These are phyloP conservation scores for Apiospora phragmitis DNA, from an alignment of 2,329 filamentous ascomycete genomes.

Conservation along the genomic window DNA sequence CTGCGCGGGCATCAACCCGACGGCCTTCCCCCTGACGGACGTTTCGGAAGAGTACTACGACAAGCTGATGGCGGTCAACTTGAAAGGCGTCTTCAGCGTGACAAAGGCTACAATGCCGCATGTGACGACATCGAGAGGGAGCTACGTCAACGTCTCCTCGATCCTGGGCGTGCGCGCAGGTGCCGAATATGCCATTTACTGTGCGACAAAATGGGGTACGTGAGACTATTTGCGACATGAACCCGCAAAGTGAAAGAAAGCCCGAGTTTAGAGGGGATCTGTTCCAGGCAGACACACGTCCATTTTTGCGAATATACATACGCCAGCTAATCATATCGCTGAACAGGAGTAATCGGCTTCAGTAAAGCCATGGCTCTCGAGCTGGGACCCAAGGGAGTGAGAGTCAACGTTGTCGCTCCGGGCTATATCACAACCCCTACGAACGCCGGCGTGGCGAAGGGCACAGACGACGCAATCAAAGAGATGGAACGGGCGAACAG, in stretches of 20 bases:
- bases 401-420: constrained; percentile 35
- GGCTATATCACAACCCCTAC: constrained; percentile 30
- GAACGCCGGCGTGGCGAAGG: constrained; percentile 46
- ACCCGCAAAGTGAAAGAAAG: neutral
- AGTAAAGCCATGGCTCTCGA: constrained; percentile 43
- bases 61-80: constrained; percentile 44
- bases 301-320: neutral
- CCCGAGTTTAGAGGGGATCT: neutral
- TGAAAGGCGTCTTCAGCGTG: constrained; percentile 45
- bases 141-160: constrained; percentile 40
- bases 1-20: constrained; percentile 50
- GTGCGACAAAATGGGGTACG: constrained; percentile 39
- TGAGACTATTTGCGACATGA: neutral
- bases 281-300: neutral
- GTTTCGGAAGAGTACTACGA: constrained; percentile 48
- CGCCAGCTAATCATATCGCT: neutral
- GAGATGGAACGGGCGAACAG: constrained; percentile 24
- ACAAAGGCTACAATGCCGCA: constrained; percentile 43
- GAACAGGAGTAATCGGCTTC: constrained; percentile 34
- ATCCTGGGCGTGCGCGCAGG: constrained; percentile 31
- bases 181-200: constrained; percentile 31
- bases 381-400: constrained; percentile 37
- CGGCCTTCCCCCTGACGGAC: constrained; percentile 37
- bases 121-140: constrained; percentile 27
- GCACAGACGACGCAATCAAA: constrained; percentile 39